Evolutionary conservation across 257 asterid species (phyloP), one percentile per base, ranked within the genome.

Genomic region (Rauvolfia tetraphylla): DNA sequence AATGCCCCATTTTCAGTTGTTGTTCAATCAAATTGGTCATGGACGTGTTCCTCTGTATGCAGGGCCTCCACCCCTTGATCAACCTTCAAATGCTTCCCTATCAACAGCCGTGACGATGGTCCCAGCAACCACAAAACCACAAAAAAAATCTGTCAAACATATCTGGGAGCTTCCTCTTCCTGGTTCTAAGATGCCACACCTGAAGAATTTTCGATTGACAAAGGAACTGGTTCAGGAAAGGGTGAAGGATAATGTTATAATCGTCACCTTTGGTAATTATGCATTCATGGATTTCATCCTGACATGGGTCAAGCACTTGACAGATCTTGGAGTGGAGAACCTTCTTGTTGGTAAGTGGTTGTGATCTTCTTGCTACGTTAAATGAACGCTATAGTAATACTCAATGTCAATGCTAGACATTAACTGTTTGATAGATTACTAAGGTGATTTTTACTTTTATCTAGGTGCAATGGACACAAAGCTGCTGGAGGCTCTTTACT

Each of bases 381-480:
- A 69, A 56, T 29, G 54, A 51, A 76, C 53, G 34, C 76, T 69
- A 22, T 4, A 73, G 42, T 44, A 63, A 65, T 48, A 61, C 44
- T 27, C 58, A n/a, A 38, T 70, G 29, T 27, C 58, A n/a, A 38
- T 70, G 29, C 73, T 63, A 70, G 48, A 27, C 44, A 76, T 80
- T 78, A 75, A 78, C 54, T 54, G 65, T 79, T 76, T 71, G 39
- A 33, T 46, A 51, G 46, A 63, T 62, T 78, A 74, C 72, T 65
- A 76, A 69, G 18, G 58, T 57, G 18, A 38, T 34, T 36, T 56
- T 31, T 20, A 25, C 51, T 54, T 48, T 48, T 68, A 78, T 54
- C 80, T 84, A 95, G 99, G 99, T 84, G 99, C 99, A 68, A 90
- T 95, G 98, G 99, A 95, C 91, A 93, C 92, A 63, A 95, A 91